Conservation (phyloP, 2,329 filamentous ascomycete genomes). For the Hypoxylon sp. region DNA sequence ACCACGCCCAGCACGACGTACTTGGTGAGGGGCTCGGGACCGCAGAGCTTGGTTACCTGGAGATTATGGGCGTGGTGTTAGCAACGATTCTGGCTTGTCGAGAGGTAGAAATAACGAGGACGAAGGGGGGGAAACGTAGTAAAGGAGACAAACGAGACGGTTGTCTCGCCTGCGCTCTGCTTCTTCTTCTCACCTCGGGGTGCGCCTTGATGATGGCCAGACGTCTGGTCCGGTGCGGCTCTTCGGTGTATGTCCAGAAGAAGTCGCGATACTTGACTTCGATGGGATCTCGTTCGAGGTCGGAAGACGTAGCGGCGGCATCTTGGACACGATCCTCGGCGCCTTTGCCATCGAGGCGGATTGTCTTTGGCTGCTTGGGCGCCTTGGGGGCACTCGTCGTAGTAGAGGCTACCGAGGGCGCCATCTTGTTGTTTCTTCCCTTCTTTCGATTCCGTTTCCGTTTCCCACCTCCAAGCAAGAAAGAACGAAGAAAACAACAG, state of each 20-base stretch:
- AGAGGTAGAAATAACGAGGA: conserved; percentile 19
- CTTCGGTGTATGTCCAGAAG: conserved; percentile 99
- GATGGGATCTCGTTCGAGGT: conserved; percentile 49
- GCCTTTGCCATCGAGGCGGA: conserved; percentile 37
- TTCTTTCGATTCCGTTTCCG: too few species aligned
- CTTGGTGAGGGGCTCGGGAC: conserved; percentile 94
- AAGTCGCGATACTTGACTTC: conserved; percentile 68
- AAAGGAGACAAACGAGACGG: conserved; percentile 9
- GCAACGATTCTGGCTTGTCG: background rate
- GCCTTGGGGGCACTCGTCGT: conserved; percentile 38
- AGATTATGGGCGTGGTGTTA: conserved; percentile 8
- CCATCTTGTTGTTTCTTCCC: conserved; percentile 32
- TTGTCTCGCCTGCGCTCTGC: conserved; percentile 3
- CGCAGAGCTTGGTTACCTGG: conserved; percentile 95
- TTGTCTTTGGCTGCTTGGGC: conserved; percentile 36
- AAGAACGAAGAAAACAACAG: conserved; percentile 1
- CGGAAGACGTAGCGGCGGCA: conserved; percentile 11
- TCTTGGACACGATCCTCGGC: conserved; percentile 27
- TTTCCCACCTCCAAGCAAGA: conserved; percentile 3
- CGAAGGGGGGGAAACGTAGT: conserved; percentile 19
- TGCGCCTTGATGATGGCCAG: conserved; percentile 98
- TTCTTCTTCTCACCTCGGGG: conserved; percentile 72
- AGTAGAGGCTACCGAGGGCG: conserved; percentile 41
- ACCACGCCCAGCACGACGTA: conserved; percentile 89
- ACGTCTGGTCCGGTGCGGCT: conserved; percentile 89